Percentiles rank a stretch among this genome's conserved stretches.
Evolutionary conservation across 768 basidiomycete genomes (phyloP).

Genomic region (Clitopilus hobsonii): DNA sequence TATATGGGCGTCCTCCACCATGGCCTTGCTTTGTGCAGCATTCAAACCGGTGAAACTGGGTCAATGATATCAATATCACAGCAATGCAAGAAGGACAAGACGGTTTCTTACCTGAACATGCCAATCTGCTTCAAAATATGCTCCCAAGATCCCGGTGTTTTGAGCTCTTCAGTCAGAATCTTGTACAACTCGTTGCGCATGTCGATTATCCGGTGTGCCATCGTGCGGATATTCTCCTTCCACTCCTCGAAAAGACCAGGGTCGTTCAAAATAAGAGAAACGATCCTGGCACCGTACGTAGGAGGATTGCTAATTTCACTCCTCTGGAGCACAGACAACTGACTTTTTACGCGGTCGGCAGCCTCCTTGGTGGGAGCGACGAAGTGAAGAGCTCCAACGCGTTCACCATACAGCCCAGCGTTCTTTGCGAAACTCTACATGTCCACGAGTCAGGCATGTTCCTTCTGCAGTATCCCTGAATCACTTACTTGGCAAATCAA

Average conservation of each 20-base stretch:
- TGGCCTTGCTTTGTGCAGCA: conserved; percentile 54
- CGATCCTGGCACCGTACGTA: conserved; percentile 84
- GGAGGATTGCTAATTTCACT: conserved; percentile 97
- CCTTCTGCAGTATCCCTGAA: neutral
- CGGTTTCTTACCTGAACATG: conserved; percentile 83
- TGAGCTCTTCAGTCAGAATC: conserved; percentile 68
- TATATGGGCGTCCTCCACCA: conserved; percentile 72
- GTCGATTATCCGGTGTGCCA: conserved; percentile 89
- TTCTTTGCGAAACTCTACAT: conserved; percentile 94
- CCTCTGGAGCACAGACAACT: conserved; percentile 87
- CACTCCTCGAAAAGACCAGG: conserved; percentile 76
- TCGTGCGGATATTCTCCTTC: conserved; percentile 85
- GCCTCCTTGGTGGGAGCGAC: conserved; percentile 61
- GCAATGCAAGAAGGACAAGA: neutral
- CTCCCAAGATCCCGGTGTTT: conserved; percentile 93
- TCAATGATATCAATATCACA: neutral
- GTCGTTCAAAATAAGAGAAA: conserved; percentile 79
- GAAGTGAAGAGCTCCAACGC: conserved; percentile 90
- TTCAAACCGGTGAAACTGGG: conserved; percentile 81
- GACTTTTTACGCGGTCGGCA: conserved; percentile 73
- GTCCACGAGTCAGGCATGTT: neutral
- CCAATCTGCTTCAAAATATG: conserved; percentile 96
- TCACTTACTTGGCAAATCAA: conserved; percentile 82
- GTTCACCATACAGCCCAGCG: conserved; percentile 92
- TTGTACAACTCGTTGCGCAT: conserved; percentile 83